These are phyloP conservation scores for Scleroderma bovista DNA, from an alignment of 768 basidiomycete genomes.

Conservation along the genomic window DNA sequence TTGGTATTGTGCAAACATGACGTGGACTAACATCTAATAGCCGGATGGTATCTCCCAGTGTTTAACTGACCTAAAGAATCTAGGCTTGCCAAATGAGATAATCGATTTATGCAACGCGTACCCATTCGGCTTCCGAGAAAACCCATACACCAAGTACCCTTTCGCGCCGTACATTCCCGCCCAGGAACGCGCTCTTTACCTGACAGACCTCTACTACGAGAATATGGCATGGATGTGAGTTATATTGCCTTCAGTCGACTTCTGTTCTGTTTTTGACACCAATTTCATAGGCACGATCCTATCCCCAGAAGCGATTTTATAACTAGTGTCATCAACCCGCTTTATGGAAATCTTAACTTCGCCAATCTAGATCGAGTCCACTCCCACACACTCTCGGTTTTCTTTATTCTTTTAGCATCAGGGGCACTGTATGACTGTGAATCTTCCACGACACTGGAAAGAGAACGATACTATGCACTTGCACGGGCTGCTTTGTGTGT, in stretches of 20 bases:
- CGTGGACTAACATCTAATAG: slow-evolving; percentile 10
- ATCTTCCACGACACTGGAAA: slow-evolving; percentile 25
- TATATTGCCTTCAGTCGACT: neutral
- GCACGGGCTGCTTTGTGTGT: slow-evolving; percentile 44
- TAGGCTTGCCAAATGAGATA: slow-evolving; percentile 40
- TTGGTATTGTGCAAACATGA: neutral
- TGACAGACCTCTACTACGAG: slow-evolving; percentile 39
- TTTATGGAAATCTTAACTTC: slow-evolving; percentile 35
- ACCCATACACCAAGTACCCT: slow-evolving; percentile 30
- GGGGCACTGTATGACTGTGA: slow-evolving; percentile 41
- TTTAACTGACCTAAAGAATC: slow-evolving; percentile 13
- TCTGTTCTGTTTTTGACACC: neutral
- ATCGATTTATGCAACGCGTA: slow-evolving; percentile 42
- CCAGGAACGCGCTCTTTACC: slow-evolving; percentile 33
- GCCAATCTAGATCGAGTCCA: slow-evolving; percentile 33
- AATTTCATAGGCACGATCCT: slow-evolving; percentile 39
- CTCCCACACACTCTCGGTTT: slow-evolving; percentile 44
- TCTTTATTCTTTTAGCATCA: slow-evolving; percentile 47
- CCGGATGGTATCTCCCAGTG: slow-evolving; percentile 3
- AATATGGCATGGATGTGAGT: slow-evolving; percentile 46
- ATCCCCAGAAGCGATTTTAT: slow-evolving; percentile 39
- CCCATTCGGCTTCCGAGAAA: slow-evolving; percentile 42
- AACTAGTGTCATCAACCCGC: slow-evolving; percentile 32
- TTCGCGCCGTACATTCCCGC: slow-evolving; percentile 39
- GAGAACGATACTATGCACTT: slow-evolving; percentile 43